Evolutionary conservation across 2,329 filamentous ascomycete genomes (phyloP).

Genomic region (Exophiala xenobiotica): DNA sequence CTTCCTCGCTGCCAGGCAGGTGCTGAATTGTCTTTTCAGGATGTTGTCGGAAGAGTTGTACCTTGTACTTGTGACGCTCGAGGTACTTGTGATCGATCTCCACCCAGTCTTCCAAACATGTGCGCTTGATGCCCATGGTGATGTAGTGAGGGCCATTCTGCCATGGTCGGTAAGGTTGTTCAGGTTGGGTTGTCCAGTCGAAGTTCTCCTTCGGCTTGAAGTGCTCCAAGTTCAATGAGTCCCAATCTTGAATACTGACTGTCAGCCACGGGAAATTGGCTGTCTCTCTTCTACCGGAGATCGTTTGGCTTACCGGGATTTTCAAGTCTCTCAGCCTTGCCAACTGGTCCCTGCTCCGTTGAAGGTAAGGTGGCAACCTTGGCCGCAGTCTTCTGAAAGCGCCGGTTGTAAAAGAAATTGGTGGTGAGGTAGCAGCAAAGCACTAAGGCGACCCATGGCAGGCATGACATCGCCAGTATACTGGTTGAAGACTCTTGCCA

Average conservation of each 20-base stretch:
- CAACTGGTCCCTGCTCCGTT: neutral
- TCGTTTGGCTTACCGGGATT: neutral
- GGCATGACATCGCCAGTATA: neutral
- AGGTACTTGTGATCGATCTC: slow-evolving; percentile 6
- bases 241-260: neutral
- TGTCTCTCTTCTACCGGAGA: neutral
- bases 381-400: neutral
- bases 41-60: slow-evolving; percentile 1
- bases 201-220: neutral
- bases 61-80: slow-evolving; percentile 4
- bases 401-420: neutral
- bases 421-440: neutral
- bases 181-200: slow-evolving; percentile 3
- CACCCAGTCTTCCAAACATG: neutral
- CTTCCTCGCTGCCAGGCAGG: slow-evolving; percentile 1
- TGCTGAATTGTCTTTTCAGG: slow-evolving; percentile 3
- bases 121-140: slow-evolving; percentile 10
- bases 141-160: slow-evolving; percentile 6
- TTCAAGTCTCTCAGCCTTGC: neutral
- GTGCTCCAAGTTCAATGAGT: neutral
- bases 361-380: neutral
- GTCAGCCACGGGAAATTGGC: neutral
- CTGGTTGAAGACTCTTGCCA: neutral
- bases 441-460: neutral
- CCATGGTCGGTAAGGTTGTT: slow-evolving; percentile 9